Base-by-base conservation (phyloP, 1,284 basidiomycete genomes). In the Sanghuangporus sanghuang region DNA sequence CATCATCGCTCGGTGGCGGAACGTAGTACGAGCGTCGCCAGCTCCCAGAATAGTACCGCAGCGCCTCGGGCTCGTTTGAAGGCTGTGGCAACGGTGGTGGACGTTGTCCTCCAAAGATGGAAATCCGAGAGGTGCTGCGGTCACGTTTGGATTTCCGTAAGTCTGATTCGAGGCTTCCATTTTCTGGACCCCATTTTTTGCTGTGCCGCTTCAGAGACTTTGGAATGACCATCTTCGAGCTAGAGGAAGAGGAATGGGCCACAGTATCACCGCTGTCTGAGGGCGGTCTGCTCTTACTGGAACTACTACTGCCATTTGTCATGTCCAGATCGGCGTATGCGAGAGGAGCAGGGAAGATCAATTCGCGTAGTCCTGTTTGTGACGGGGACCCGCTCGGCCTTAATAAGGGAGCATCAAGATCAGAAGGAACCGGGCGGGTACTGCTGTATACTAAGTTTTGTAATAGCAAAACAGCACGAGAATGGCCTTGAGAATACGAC, bases 391-490 rank as follows among this genome's bases (percentile, higher is more conserved):
- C 70, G 69, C 71, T 72, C 59, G 70, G 68, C 66, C 69, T 63
- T 64, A 62, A 69, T 70, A 62, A 65, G 68, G 70, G 66, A 61
- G 77, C 73, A 4, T 84, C 79, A 38, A 72, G 73, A 63, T 86
- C 84, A 3, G 77, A 70, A 23, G 78, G 77, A 14, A 81, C 67
- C 1, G 81, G 76, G 6, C 76, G 69, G 35, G 73, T 69, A 0
- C 80, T 82, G 65, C 84, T 84, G 70, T 89, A 85, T 0, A 86
- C 85, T 39, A 89, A 75, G 4, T 87, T 83, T 67, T 91, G 90
- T 6, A 92, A 74, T 11, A 89, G 75, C 9, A 92, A 80, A 23
- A 90, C 85, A 68, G 88, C 82, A n/a, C 89, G 84, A 12, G 89
- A 87, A 69, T 92, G 87, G 0, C 84, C 81, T 23, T 79, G 80